Conservation (phyloP, 352 stramenopile species). For the Thalassiosira gravida region DNA sequence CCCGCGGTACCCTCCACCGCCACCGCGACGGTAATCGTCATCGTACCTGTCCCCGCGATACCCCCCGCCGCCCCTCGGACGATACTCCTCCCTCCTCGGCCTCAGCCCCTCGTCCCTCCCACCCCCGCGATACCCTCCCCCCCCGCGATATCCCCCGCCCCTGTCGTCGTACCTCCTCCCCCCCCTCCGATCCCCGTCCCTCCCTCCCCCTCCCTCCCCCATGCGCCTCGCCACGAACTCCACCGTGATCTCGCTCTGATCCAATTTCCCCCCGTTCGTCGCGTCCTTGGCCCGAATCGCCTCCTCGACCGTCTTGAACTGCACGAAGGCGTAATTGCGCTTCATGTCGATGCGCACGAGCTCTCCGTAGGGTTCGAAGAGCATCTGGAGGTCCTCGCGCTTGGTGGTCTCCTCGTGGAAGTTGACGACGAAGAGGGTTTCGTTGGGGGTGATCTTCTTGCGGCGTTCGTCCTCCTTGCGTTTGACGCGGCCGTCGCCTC, state of each 20-base stretch:
- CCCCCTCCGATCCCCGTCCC: conserved; percentile 14
- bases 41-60: conserved; percentile 24
- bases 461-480: conserved; percentile 85
- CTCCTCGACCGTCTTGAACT: conserved; percentile 80
- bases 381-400: conserved; percentile 81
- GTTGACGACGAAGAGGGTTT: conserved; percentile 87
- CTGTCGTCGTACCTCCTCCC: conserved; percentile 22
- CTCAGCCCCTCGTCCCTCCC: no score
- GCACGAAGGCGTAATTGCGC: conserved; percentile 86
- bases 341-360: conserved; percentile 84
- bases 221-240: conserved; percentile 75
- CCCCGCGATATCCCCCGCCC: conserved; percentile 32
- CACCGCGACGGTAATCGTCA: conserved; percentile 25
- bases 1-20: no score
- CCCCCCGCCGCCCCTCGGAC: no score
- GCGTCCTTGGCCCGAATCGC: conserved; percentile 75
- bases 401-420: conserved; percentile 86
- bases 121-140: conserved; percentile 45
- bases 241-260: conserved; percentile 82
- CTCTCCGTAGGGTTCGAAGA: conserved; percentile 83
- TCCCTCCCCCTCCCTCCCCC: conserved; percentile 22
- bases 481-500: conserved; percentile 83
- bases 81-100: no score
- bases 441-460: conserved; percentile 80
- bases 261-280: conserved; percentile 83